Percentiles rank a stretch among this genome's conserved stretches.
These are phyloP conservation scores for Glebionis coronaria DNA, from an alignment of 129 eudicot species.

Conservation along the genomic window DNA sequence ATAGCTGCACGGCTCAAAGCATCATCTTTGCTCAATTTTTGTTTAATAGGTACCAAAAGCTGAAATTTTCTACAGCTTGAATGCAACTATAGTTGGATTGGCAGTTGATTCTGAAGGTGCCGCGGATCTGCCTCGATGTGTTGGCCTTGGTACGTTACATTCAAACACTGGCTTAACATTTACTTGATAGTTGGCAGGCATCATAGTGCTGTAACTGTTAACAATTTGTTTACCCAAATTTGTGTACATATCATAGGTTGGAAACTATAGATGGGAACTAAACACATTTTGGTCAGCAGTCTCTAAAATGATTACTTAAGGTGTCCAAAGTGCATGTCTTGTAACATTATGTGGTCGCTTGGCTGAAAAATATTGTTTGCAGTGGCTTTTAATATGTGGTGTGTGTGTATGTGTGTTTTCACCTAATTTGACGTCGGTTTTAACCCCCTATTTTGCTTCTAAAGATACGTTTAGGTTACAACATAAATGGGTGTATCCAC, in stretches of 20 bases:
- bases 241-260: background rate
- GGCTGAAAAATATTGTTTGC: background rate
- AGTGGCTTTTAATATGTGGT: background rate
- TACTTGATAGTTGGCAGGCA: conserved; percentile 4
- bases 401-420: background rate
- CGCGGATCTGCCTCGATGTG: conserved; percentile 59
- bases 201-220: background rate
- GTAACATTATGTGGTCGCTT: too few species aligned
- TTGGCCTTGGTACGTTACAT: conserved; percentile 78
- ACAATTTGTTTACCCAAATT: background rate
- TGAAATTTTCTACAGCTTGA: conserved; percentile 81
- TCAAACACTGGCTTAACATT: background rate
- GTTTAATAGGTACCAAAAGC: conserved; percentile 57
- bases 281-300: too few species aligned
- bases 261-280: background rate
- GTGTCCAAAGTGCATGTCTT: too few species aligned
- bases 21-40: conserved; percentile 18
- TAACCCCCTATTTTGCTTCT: too few species aligned
- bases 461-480: too few species aligned
- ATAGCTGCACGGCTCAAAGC: background rate
- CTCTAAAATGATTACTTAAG: too few species aligned
- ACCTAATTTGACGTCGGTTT: too few species aligned
- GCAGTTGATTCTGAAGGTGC: conserved; percentile 60
- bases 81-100: conserved; percentile 86
- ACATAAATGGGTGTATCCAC: background rate